Conservation (phyloP, 345 rosid genomes). For the Mercurialis annua region DNA sequence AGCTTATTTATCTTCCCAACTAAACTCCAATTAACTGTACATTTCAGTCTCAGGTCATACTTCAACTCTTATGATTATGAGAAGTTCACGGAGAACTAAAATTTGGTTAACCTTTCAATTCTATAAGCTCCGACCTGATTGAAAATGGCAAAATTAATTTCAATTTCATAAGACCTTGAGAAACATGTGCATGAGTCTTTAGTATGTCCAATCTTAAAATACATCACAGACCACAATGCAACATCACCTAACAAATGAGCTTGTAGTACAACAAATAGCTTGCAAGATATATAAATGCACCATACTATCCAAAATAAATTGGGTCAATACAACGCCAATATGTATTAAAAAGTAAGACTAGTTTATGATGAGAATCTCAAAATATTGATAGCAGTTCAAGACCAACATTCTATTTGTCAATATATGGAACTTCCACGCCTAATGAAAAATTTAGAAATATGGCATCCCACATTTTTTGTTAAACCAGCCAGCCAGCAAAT, state of each 20-base stretch:
- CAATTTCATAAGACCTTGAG: background rate
- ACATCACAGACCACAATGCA: background rate
- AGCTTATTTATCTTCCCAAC: conserved; percentile 9
- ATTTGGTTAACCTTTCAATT: background rate
- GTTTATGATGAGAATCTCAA: background rate
- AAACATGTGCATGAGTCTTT: background rate
- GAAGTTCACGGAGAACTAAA: background rate
- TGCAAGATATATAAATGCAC: background rate
- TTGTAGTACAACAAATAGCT: background rate
- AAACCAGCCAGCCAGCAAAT: conserved; percentile 5
- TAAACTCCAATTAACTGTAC: background rate
- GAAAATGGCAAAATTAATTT: background rate
- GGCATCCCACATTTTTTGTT: background rate
- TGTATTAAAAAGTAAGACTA: background rate
- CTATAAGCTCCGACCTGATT: background rate
- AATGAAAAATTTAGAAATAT: background rate
- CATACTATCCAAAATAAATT: background rate
- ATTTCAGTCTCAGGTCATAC: background rate
- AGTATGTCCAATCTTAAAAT: background rate
- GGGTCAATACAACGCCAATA: background rate
- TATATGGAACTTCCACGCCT: background rate
- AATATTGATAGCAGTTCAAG: background rate
- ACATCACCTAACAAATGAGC: background rate
- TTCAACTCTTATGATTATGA: background rate
- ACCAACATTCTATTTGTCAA: no score